Evolutionary conservation across 2,329 filamentous ascomycete genomes (phyloP).

Genomic region (Pseudonectria foliicola): DNA sequence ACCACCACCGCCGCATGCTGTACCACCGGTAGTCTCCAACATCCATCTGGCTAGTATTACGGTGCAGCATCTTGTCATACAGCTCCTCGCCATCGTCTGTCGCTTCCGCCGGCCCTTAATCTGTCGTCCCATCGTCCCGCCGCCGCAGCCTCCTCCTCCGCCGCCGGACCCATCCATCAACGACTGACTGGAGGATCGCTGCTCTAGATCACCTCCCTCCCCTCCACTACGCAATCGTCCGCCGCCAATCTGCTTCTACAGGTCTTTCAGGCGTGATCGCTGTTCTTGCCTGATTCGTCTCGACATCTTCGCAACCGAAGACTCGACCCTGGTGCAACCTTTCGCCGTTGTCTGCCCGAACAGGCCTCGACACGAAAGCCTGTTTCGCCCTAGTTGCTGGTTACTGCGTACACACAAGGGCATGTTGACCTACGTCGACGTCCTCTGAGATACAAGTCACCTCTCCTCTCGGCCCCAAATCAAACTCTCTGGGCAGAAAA

Average conservation of each 20-base stretch:
- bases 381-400: too few relatives aligned
- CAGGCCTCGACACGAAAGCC: not conserved
- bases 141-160: slow-evolving; percentile 6
- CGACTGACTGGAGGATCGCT: slow-evolving; percentile 7
- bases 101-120: slow-evolving; percentile 12
- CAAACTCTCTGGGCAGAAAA: too few relatives aligned
- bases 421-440: too few relatives aligned
- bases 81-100: slow-evolving; percentile 28
- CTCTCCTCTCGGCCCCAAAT: too few relatives aligned
- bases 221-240: too few relatives aligned
- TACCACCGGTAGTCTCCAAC: slow-evolving; percentile 39
- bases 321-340: not conserved
- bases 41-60: slow-evolving; percentile 43
- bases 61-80: slow-evolving; percentile 47
- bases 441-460: too few relatives aligned
- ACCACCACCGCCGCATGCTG: slow-evolving; percentile 43
- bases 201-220: too few relatives aligned
- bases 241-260: slow-evolving; percentile 3
- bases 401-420: too few relatives aligned
- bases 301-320: slow-evolving; percentile 9
- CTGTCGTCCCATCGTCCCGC: slow-evolving; percentile 3
- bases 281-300: slow-evolving; percentile 9
- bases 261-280: slow-evolving; percentile 16
- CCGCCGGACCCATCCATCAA: slow-evolving; percentile 6
- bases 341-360: not conserved